Conservation (phyloP, 306 rosid genomes). For the Herpetospermum pedunculosum region DNA sequence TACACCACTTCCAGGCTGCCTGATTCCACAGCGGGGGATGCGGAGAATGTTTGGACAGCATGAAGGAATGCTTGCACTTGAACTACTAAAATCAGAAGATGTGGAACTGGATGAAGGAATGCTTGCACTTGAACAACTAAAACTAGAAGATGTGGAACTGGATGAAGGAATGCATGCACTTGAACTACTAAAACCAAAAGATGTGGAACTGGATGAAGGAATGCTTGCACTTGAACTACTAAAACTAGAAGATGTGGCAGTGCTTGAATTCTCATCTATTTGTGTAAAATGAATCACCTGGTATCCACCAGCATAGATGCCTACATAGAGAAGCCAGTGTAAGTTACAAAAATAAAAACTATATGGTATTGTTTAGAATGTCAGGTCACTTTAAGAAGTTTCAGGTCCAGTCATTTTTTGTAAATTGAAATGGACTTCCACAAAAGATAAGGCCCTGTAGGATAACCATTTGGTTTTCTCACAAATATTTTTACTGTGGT, state of each 20-base stretch:
- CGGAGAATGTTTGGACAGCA: conserved; percentile 52
- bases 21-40: conserved; percentile 70
- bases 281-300: conserved; percentile 89
- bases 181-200: too few relatives aligned
- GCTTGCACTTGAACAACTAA: too few relatives aligned
- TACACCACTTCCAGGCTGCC: conserved; percentile 77
- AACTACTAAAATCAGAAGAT: too few relatives aligned
- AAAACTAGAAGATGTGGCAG: too few relatives aligned
- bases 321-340: conserved; percentile 35
- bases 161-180: too few relatives aligned
- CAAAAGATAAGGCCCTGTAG: too few relatives aligned
- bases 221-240: too few relatives aligned
- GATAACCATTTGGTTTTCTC: too few relatives aligned
- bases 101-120: too few relatives aligned
- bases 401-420: background rate
- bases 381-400: background rate
- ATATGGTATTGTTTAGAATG: background rate
- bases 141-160: too few relatives aligned
- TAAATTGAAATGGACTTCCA: background rate
- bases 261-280: conserved; percentile 28
- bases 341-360: background rate
- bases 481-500: too few relatives aligned
- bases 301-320: conserved; percentile 84
- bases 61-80: conserved; percentile 16
- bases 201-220: too few relatives aligned